Evolutionary conservation across 2,329 filamentous ascomycete species (phyloP).

Genomic region (Hymenoscyphus salicellus): DNA sequence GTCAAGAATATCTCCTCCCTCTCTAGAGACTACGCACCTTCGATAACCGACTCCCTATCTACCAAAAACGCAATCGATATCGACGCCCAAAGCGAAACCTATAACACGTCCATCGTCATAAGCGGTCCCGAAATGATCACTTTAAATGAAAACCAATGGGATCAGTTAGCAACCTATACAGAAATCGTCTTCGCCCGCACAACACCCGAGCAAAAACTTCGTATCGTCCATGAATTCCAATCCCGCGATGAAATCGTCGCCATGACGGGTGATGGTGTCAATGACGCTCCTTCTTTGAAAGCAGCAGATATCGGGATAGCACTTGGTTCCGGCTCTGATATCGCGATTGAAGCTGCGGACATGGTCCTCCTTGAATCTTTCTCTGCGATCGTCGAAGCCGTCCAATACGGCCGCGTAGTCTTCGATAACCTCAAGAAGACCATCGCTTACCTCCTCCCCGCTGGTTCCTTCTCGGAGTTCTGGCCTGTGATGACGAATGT

Average conservation of each 20-base stretch:
- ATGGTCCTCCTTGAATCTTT: conserved; percentile 56
- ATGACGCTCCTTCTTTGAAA: conserved; percentile 51
- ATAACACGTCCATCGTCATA: conserved; percentile 60
- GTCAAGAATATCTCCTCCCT: conserved; percentile 53
- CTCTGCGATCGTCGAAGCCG: conserved; percentile 49
- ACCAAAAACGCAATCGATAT: conserved; percentile 16
- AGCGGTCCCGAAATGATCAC: conserved; percentile 63
- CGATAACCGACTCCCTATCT: conserved; percentile 16
- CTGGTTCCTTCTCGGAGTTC: conserved; percentile 59
- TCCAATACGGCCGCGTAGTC: conserved; percentile 51
- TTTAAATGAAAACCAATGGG: conserved; percentile 67
- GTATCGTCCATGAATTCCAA: conserved; percentile 75
- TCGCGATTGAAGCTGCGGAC: conserved; percentile 59
- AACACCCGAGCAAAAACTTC: conserved; percentile 75
- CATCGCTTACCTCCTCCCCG: conserved; percentile 53
- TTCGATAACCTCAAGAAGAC: conserved; percentile 57
- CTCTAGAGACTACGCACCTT: conserved; percentile 23
- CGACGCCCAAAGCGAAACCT: conserved; percentile 31
- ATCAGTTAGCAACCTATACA: conserved; percentile 59
- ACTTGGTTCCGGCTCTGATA: conserved; percentile 62
- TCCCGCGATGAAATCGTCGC: conserved; percentile 53
- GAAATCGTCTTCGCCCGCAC: conserved; percentile 76
- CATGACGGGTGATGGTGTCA: conserved; percentile 41
- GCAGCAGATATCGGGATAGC: conserved; percentile 54
- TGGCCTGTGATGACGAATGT: conserved; percentile 62